Evolutionary conservation across 2,329 filamentous ascomycete genomes (phyloP), one percentile per base, ranked within the genome.

Genomic region (Colletotrichum filicis): DNA sequence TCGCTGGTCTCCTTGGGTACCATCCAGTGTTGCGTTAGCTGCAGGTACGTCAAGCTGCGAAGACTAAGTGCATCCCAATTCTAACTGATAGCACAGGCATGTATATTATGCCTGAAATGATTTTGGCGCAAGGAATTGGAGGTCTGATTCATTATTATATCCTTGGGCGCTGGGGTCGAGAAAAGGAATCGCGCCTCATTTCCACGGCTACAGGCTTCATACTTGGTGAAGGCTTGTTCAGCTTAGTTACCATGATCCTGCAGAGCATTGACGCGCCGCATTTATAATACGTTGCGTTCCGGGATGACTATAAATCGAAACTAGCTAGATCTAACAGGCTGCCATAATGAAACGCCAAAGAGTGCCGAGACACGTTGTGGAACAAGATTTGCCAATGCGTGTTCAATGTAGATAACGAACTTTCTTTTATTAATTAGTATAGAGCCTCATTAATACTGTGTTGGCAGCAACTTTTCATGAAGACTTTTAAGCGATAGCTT

Each of bases 401-500:
- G 12, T 6, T 42, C 8, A 8, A n/a, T 49, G 42, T 8, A 49
- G 19, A 49, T n/a, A 22, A 49, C n/a, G 19, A 49, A 49, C 7
- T 9, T 9, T 22, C 11, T n/a, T 22, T n/a, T 22, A 49, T 49
- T 49, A 9, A 49, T 42, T 42, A 19, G 16, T 19, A 49, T 49
- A 49, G 42, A 11, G 42, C 3, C 19, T 49, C 7, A 22, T 49
- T n/a, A 22, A 22, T 22, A 49, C n/a, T n/a, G 19, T n/a, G 8
- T 35, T 35, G 32, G 32, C 16, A 7, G 19, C 16, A n/a, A n/a
- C 42, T 4, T n/a, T 11, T 9, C 2, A 49, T 22, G 3, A 2
- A n/a, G 19, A 16, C 16, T 0, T 2, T 49, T 4, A 64, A 19
- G 49, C 75, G n/a, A 80, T 66, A 1, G 77, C 79, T 32, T 64